Conservation (phyloP, 805 yeast species). For the Barnettozyma populi region DNA sequence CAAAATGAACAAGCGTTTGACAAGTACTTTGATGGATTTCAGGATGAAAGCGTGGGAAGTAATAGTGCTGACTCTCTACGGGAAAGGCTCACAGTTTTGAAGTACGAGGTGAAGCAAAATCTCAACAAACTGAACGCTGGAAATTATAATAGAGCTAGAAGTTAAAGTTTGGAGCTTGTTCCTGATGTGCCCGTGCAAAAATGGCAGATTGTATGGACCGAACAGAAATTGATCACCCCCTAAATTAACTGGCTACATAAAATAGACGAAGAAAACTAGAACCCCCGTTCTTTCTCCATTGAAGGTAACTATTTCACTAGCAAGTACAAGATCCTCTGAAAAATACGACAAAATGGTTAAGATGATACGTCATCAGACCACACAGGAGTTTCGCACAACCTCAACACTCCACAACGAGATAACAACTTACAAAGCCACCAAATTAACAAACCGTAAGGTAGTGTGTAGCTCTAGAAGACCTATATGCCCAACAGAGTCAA, state of each 20-base stretch:
- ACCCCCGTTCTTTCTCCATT: not conserved
- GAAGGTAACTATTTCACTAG: too few relatives aligned
- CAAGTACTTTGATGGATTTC: constrained; percentile 16
- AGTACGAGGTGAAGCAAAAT: constrained; percentile 18
- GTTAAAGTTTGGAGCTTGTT: constrained; percentile 3
- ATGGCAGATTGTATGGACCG: not conserved
- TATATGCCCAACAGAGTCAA: too few relatives aligned
- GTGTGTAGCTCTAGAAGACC: too few relatives aligned
- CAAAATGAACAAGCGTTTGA: constrained; percentile 13
- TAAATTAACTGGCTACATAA: not conserved
- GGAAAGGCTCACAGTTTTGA: constrained; percentile 9
- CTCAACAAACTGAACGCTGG: constrained; percentile 16
- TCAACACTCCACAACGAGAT: not conserved
- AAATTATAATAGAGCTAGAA: constrained; percentile 10
- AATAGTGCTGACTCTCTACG: constrained; percentile 14
- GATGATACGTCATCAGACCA: not conserved
- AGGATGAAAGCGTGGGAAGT: constrained; percentile 11
- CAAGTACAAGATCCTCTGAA: too few relatives aligned
- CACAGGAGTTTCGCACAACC: not conserved
- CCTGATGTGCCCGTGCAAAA: not conserved
- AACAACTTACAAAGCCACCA: not conserved
- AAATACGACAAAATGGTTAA: too few relatives aligned
- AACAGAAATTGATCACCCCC: not conserved
- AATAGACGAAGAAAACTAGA: not conserved
- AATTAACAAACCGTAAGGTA: not conserved